Percentiles rank a stretch among this genome's conserved stretches.
These are phyloP conservation scores for Aspergillus sp. DNA, from an alignment of 2,329 filamentous ascomycete species.

Conservation along the genomic window DNA sequence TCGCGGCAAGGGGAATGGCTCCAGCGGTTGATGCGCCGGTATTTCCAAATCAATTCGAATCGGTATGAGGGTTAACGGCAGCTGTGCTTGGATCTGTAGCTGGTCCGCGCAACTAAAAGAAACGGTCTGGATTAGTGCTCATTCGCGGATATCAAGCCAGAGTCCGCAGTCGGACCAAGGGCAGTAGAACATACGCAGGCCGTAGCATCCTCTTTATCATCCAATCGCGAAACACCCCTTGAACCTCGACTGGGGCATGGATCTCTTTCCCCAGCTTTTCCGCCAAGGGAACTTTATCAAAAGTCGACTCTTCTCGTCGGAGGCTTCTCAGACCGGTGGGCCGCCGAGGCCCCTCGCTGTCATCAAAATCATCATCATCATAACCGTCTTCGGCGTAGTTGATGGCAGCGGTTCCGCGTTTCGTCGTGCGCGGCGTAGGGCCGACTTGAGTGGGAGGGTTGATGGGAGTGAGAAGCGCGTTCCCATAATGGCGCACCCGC, in stretches of 20 bases:
- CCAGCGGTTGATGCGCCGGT: conserved; percentile 60
- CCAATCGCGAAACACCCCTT: conserved; percentile 94
- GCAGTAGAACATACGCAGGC: conserved; percentile 40
- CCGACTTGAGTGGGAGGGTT: conserved; percentile 68
- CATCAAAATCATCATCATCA: conserved; percentile 67
- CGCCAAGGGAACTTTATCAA: conserved; percentile 62
- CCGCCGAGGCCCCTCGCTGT: conserved; percentile 66
- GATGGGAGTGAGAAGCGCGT: conserved; percentile 84
- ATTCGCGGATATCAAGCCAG: neutral
- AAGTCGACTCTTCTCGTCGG: conserved; percentile 70
- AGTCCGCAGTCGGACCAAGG: conserved; percentile 5
- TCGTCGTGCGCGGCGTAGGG: conserved; percentile 79
- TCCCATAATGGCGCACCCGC: conserved; percentile 84
- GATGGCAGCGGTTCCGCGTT: conserved; percentile 92
- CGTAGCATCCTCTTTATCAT: conserved; percentile 69
- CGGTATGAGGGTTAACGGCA: conserved; percentile 88
- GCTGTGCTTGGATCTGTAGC: conserved; percentile 64
- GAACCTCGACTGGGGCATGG: conserved; percentile 72
- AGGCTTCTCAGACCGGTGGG: conserved; percentile 81
- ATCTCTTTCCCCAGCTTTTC: conserved; percentile 85
- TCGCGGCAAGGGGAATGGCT: conserved; percentile 48
- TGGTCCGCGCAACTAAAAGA: conserved; percentile 54
- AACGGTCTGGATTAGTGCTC: conserved; percentile 21
- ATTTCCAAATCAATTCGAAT: conserved; percentile 97
- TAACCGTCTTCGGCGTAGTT: conserved; percentile 98